Evolutionary conservation across 805 yeast species (phyloP).

Genomic region (Candida piceae): DNA sequence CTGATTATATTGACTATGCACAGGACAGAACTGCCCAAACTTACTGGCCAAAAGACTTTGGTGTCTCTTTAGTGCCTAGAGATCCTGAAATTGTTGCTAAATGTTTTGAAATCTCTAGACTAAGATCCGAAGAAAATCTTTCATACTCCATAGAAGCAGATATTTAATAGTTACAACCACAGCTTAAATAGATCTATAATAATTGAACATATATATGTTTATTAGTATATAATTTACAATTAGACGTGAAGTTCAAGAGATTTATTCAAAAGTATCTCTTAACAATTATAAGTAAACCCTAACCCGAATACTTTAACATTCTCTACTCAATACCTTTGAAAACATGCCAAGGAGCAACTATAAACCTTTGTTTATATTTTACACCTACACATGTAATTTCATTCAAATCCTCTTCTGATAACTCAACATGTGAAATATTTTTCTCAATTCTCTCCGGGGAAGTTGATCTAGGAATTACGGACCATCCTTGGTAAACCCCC

Average conservation of each 20-base stretch:
- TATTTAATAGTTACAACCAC: too few relatives aligned
- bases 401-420: slow-evolving; percentile 31
- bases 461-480: slow-evolving; percentile 35
- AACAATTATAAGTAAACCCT: too few relatives aligned
- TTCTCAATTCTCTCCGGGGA: slow-evolving; percentile 34
- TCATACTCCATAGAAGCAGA: slow-evolving; percentile 11
- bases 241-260: too few relatives aligned
- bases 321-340: slow-evolving; percentile 7
- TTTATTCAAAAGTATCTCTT: too few relatives aligned
- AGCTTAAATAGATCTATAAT: too few relatives aligned
- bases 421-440: slow-evolving; percentile 28
- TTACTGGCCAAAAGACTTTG: slow-evolving; percentile 19
- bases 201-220: too few relatives aligned
- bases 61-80: slow-evolving; percentile 10
- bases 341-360: slow-evolving; percentile 12
- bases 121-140: slow-evolving; percentile 5
- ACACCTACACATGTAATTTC: slow-evolving; percentile 11
- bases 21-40: slow-evolving; percentile 19
- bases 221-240: too few relatives aligned
- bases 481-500: slow-evolving; percentile 28
- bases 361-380: slow-evolving; percentile 4
- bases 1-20: slow-evolving; percentile 17
- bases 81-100: slow-evolving; percentile 2
- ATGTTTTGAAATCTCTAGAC: slow-evolving; percentile 9
- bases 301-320: too few relatives aligned